A percentile compares a stretch with the other conserved stretches of the same genome.
Evolutionary conservation across 371 early-diverging fungal genomes (phyloP).

Genomic region (Apophysomyces trapeziformis): DNA sequence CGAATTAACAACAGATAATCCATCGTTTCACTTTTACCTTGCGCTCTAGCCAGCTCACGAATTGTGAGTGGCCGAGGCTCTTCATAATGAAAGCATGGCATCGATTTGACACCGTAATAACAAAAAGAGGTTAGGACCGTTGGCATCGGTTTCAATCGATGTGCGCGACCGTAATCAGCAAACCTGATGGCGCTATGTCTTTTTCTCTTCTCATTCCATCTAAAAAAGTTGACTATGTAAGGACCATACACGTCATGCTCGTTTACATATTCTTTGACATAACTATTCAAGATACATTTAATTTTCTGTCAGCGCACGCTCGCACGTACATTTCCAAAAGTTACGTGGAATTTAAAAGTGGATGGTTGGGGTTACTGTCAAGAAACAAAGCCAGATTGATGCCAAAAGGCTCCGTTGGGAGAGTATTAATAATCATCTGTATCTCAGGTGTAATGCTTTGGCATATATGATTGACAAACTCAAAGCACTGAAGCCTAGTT

Average conservation of each 20-base stretch:
- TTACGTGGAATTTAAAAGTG: background rate
- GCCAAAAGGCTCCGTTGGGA: slow-evolving; percentile 5
- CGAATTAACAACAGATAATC: background rate
- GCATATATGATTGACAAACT: slow-evolving; percentile 11
- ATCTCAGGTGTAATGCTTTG: background rate
- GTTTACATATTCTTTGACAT: background rate
- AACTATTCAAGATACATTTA: background rate
- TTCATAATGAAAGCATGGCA: background rate
- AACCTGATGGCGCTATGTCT: background rate
- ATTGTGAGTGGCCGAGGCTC: slow-evolving; percentile 9
- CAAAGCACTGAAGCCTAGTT: background rate
- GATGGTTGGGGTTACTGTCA: slow-evolving; percentile 9
- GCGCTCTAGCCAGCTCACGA: slow-evolving; percentile 14
- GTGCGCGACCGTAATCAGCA: background rate
- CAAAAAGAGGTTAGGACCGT: background rate
- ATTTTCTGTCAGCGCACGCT: background rate
- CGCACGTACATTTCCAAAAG: background rate
- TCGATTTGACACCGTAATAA: background rate
- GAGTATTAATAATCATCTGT: slow-evolving; percentile 5
- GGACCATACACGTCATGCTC: background rate
- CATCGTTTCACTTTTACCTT: slow-evolving; percentile 1
- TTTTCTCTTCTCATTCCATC: background rate
- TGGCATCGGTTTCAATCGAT: background rate
- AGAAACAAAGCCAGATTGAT: background rate
- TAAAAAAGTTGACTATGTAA: background rate